Conservation (phyloP, 805 yeast genomes). For the Saccharomycopsis microspora region DNA sequence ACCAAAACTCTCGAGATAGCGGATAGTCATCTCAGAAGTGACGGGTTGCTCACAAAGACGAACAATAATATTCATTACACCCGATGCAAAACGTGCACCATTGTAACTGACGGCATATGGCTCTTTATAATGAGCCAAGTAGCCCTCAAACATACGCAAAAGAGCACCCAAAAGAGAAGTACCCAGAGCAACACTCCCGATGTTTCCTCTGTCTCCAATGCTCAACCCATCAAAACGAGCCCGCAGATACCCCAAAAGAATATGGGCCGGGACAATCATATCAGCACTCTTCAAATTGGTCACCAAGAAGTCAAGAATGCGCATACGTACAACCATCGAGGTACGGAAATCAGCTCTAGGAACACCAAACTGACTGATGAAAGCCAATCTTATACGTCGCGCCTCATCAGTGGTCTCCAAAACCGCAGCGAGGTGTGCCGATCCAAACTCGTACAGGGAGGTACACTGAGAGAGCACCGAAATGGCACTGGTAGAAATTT, state of each 20-base stretch:
- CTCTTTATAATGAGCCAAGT: constrained; percentile 18
- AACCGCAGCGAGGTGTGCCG: constrained; percentile 32
- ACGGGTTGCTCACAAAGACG: constrained; percentile 47
- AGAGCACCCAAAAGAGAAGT: constrained; percentile 48
- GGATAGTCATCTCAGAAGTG: constrained; percentile 40
- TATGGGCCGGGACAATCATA: constrained; percentile 53
- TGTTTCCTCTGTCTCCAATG: constrained; percentile 31
- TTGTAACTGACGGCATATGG: constrained; percentile 19
- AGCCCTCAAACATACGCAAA: constrained; percentile 35
- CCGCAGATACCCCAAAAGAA: constrained; percentile 59
- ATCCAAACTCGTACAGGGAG: too few species aligned
- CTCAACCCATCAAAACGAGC: constrained; percentile 20
- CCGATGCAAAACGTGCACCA: constrained; percentile 46
- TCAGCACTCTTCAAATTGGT: constrained; percentile 30
- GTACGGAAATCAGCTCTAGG: constrained; percentile 21
- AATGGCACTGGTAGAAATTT: constrained; percentile 43
- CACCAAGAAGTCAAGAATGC: constrained; percentile 47
- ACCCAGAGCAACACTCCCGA: constrained; percentile 42
- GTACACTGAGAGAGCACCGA: too few species aligned
- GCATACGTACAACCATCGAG: constrained; percentile 37
- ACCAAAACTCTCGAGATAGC: constrained; percentile 36
- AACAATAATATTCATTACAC: constrained; percentile 49
- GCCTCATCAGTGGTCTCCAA: constrained; percentile 74
- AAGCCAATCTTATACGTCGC: constrained; percentile 55
- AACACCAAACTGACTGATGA: constrained; percentile 52